These are phyloP conservation scores for Termitomyces sp. DNA, from an alignment of 1,284 basidiomycete genomes.

Conservation along the genomic window DNA sequence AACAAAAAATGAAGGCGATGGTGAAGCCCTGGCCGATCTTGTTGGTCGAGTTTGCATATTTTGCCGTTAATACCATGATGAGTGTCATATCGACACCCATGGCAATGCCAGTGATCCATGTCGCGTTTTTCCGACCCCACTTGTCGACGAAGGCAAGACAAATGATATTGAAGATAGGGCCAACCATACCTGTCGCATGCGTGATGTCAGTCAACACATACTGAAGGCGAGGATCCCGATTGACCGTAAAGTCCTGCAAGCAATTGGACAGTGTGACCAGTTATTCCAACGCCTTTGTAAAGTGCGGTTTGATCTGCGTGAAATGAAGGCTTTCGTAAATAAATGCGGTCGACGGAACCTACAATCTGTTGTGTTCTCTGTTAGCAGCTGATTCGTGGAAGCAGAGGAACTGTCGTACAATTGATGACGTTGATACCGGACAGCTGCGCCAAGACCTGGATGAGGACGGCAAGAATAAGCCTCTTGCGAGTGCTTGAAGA, in stretches of 20 bases:
- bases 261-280: not conserved
- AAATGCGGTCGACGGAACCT: not conserved
- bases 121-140: conserved; percentile 11
- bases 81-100: conserved; percentile 12
- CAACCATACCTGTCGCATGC: not conserved
- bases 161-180: conserved; percentile 3
- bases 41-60: conserved; percentile 6
- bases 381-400: not conserved
- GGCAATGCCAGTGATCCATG: conserved; percentile 11
- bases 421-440: not conserved
- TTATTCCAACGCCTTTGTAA: not conserved
- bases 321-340: not conserved
- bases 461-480: not conserved
- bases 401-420: not conserved
- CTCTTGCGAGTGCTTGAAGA: not conserved
- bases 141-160: conserved; percentile 10
- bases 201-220: not conserved
- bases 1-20: conserved; percentile 4
- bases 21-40: conserved; percentile 12
- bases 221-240: not conserved
- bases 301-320: not conserved
- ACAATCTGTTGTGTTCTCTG: not conserved
- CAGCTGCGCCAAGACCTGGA: not conserved
- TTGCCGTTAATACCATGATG: conserved; percentile 10
- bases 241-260: not conserved